Evolutionary conservation across 495 filamentous ascomycete species (phyloP).

Genomic region (Apiosordaria backusii): DNA sequence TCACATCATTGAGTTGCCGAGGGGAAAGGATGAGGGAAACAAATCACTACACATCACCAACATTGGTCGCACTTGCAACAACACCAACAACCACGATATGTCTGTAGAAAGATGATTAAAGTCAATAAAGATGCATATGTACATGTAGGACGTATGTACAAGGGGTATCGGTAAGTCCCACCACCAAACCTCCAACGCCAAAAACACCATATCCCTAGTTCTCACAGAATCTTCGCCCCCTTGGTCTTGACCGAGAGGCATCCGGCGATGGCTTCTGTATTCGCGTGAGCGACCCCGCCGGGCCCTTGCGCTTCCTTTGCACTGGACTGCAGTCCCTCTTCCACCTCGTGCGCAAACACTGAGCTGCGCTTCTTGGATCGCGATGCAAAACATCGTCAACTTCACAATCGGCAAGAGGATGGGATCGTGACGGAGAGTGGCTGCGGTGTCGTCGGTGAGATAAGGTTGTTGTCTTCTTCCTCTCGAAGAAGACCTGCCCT

Average conservation of each 20-base stretch:
- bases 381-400: slow-evolving; percentile 19
- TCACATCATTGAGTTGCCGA: background rate
- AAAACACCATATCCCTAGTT: slow-evolving; percentile 22
- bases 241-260: slow-evolving; percentile 32
- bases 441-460: slow-evolving; percentile 30
- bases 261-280: slow-evolving; percentile 41
- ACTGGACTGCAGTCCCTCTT: slow-evolving; percentile 30
- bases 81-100: background rate
- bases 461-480: slow-evolving; percentile 20
- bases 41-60: background rate
- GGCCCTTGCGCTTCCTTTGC: slow-evolving; percentile 35
- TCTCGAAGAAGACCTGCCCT: slow-evolving; percentile 24
- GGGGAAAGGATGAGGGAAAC: background rate
- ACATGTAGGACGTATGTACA: slow-evolving; percentile 31
- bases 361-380: slow-evolving; percentile 21
- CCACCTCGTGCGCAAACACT: slow-evolving; percentile 17
- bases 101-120: slow-evolving; percentile 13
- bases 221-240: slow-evolving; percentile 31
- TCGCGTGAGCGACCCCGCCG: slow-evolving; percentile 34
- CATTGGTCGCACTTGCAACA: slow-evolving; percentile 10
- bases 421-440: slow-evolving; percentile 30
- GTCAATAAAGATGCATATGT: slow-evolving; percentile 24
- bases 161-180: slow-evolving; percentile 29
- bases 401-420: slow-evolving; percentile 26
- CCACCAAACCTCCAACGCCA: slow-evolving; percentile 29